Evolutionary conservation across 2,329 filamentous ascomycete species (phyloP), one percentile per base, ranked within the genome.

Genomic region (Metarhizium rileyi): DNA sequence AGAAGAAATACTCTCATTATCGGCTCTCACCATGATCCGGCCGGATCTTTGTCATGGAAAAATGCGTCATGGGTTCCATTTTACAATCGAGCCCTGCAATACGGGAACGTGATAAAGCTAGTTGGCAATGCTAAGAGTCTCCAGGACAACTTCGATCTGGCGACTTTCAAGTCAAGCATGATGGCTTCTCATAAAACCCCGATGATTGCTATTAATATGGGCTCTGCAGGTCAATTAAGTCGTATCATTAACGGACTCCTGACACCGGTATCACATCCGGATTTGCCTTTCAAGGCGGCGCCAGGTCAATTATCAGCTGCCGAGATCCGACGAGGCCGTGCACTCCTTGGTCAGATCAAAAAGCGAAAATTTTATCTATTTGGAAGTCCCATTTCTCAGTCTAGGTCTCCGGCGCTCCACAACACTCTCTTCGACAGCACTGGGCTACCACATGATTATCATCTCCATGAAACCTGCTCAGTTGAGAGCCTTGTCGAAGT

Each of bases 181-280:
- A 73, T 80, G 35, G 72, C 76, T 23, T 78, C 86, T 1, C 86
- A 94, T 61, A 76, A 85, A 48, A 81, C 83, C n/a, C 91, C 90
- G 1, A 71, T 98, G 49, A 96, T 98, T 58, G 89, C 87, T 1
- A 86, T 98, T 63, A 98, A 98, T 68, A 97, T 98, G 91, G 90
- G 91, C 27, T 74, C 81, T 44, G 73, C 80, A 25, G 93, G 93
- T 45, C 93, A 95, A 70, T 77, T 96, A 40, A 95, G 89, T 61
- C 84, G 93, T 30, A 84, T 98, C 42, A 72, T 94, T 51, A 98
- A 98, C 67, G 76, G 79, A 27, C 97, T 97, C 73, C 81, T 98
- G 72, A 97, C 93, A 0, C 93, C 93, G 0, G 93, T 98, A 14
- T 90, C 89, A 3, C 93, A 97, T 64, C 87, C 89, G 2, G 78